Conservation (phyloP, 768 basidiomycete species). For the Mycena leptocephala region DNA sequence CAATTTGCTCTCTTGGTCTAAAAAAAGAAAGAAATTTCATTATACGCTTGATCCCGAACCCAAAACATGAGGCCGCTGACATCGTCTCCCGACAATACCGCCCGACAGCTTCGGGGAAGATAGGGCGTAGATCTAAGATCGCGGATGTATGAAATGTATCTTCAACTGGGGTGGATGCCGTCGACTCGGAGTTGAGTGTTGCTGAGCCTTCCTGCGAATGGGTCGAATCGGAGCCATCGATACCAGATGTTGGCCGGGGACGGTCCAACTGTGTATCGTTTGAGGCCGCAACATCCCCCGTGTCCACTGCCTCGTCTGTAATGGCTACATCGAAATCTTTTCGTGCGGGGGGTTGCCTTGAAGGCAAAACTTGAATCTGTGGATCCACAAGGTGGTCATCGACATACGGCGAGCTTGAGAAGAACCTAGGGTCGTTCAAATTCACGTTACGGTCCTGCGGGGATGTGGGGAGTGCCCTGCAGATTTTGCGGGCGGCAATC, state of each 20-base stretch:
- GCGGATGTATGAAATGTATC: neutral
- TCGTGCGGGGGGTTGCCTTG: neutral
- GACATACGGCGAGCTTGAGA: too few relatives aligned
- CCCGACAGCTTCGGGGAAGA: conserved; percentile 7
- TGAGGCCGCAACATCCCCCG: neutral
- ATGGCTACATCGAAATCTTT: neutral
- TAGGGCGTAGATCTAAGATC: neutral
- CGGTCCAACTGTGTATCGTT: neutral
- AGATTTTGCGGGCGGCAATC: neutral
- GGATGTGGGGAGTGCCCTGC: too few relatives aligned
- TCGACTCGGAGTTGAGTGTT: too few relatives aligned
- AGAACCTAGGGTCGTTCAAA: too few relatives aligned
- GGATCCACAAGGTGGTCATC: neutral
- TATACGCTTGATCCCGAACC: too few relatives aligned
- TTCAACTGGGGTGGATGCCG: neutral
- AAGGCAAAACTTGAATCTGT: neutral
- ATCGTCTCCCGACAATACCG: conserved; percentile 5
- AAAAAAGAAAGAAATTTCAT: neutral
- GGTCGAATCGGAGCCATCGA: too few relatives aligned
- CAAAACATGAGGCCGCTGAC: neutral
- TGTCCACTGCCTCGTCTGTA: too few relatives aligned
- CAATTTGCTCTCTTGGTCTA: neutral
- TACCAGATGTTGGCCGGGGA: neutral
- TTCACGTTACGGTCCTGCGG: too few relatives aligned
- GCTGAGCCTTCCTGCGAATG: too few relatives aligned